Evolutionary conservation across 495 filamentous ascomycete genomes (phyloP).

Genomic region (Schizothecium vesticola): DNA sequence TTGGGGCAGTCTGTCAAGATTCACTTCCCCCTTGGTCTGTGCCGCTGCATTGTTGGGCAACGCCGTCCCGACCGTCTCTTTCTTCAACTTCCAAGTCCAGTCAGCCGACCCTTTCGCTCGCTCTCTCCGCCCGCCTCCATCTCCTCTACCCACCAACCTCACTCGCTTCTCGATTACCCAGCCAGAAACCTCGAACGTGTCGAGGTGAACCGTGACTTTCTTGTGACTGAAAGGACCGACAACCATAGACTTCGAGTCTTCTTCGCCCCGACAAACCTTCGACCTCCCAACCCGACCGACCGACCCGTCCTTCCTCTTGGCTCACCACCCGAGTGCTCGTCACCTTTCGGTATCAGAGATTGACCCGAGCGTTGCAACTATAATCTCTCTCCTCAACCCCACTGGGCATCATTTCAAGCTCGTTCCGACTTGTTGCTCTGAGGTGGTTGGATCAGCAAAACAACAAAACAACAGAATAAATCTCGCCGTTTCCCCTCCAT

Average conservation of each 20-base stretch:
- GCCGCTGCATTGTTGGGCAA: not conserved
- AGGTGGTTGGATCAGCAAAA: not conserved
- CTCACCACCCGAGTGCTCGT: not conserved
- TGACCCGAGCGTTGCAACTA: not conserved
- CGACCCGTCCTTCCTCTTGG: not conserved
- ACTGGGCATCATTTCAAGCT: not conserved
- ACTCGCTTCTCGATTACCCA: not conserved
- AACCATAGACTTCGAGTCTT: not conserved
- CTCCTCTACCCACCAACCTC: not conserved
- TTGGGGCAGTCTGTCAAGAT: not conserved
- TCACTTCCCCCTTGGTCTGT: conserved; percentile 1
- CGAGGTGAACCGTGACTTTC: not conserved
- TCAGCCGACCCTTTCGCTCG: not conserved
- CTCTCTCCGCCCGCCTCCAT: not conserved
- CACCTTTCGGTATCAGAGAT: not conserved
- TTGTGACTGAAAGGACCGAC: not conserved
- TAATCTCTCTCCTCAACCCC: not conserved
- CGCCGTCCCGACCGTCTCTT: not conserved
- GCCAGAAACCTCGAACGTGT: not conserved
- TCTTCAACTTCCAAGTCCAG: not conserved
- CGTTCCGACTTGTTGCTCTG: not conserved
- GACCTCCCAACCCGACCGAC: not conserved
- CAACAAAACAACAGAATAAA: not conserved
- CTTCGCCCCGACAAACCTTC: not conserved
- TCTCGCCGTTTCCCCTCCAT: not conserved